phyloP scores from a whole-genome alignment of 2,329 filamentous ascomycete genomes.

The Ceratocystis ficicola region DNA sequence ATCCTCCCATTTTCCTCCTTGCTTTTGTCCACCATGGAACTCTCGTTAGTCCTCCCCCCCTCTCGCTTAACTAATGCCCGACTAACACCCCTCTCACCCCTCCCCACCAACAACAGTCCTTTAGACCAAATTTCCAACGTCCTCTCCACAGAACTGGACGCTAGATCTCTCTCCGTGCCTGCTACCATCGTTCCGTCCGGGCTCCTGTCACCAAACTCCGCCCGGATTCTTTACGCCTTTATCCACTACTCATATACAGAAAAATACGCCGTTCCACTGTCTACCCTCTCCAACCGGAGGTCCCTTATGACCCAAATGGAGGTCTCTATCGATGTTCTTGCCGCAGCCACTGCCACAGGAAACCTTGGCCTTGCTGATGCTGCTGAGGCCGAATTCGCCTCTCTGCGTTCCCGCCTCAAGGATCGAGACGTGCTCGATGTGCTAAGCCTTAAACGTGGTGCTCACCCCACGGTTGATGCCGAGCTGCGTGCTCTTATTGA shows the following conservation, averaged over 20 bases:
- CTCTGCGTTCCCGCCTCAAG: constrained; percentile 13
- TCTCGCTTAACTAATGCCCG: neutral
- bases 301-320: constrained; percentile 22
- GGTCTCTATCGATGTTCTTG: constrained; percentile 19
- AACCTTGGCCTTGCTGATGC: constrained; percentile 14
- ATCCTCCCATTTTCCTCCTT: neutral
- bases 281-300: constrained; percentile 2
- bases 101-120: neutral
- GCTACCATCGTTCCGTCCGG: constrained; percentile 13
- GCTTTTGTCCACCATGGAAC: constrained; percentile 8
- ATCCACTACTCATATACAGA: constrained; percentile 21
- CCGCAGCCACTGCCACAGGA: constrained; percentile 12
- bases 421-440: constrained; percentile 18
- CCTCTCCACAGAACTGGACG: constrained; percentile 18
- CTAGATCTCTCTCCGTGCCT: constrained; percentile 18
- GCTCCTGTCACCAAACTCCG: constrained; percentile 14
- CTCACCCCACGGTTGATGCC: constrained; percentile 15
- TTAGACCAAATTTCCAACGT: constrained; percentile 12
- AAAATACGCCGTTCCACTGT: constrained; percentile 6
- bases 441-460: constrained; percentile 15
- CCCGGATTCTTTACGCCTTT: constrained; percentile 18
- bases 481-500: constrained; percentile 11
- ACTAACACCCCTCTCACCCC: neutral
- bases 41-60: constrained; percentile 4
- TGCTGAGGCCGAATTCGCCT: neutral